Percentiles rank a stretch among this genome's conserved stretches.
Conservation (phyloP, 2,329 filamentous ascomycete genomes). For the Penicillium olsonii region DNA sequence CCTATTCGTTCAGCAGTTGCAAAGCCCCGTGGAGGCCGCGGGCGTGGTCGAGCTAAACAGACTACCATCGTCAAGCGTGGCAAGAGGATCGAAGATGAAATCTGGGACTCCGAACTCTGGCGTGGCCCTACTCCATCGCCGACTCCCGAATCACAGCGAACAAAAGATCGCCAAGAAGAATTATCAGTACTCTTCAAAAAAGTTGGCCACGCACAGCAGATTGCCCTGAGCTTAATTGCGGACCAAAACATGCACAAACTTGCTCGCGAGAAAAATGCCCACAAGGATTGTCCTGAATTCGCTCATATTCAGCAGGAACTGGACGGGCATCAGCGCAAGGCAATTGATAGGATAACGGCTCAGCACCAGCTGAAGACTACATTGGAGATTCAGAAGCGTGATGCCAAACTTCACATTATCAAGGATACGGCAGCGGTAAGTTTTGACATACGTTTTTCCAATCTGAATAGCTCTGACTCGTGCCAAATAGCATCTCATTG, state of each 20-base stretch:
- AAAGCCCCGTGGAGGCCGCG: conserved; percentile 27
- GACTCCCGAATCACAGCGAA: conserved; percentile 37
- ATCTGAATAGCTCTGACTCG: not conserved
- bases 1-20: conserved; percentile 15
- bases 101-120: conserved; percentile 33
- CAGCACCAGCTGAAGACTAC: conserved; percentile 38
- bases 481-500: conserved; percentile 11
- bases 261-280: conserved; percentile 43
- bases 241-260: conserved; percentile 41
- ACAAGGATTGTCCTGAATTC: conserved; percentile 43
- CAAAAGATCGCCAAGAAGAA: conserved; percentile 45
- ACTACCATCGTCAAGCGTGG: conserved; percentile 16
- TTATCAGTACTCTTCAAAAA: conserved; percentile 44
- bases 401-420: conserved; percentile 35
- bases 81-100: conserved; percentile 27
- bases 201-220: conserved; percentile 43
- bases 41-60: conserved; percentile 30
- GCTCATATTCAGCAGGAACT: conserved; percentile 38
- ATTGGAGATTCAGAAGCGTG: conserved; percentile 30
- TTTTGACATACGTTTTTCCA: not conserved
- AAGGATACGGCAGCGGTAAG: conserved; percentile 37
- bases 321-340: conserved; percentile 26
- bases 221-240: conserved; percentile 43
- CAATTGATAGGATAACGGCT: conserved; percentile 28
- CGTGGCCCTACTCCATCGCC: conserved; percentile 38